Evolutionary conservation across 2,329 filamentous ascomycete genomes (phyloP), one percentile per base, ranked within the genome.

Genomic region (Cladophialophora psammophila): DNA sequence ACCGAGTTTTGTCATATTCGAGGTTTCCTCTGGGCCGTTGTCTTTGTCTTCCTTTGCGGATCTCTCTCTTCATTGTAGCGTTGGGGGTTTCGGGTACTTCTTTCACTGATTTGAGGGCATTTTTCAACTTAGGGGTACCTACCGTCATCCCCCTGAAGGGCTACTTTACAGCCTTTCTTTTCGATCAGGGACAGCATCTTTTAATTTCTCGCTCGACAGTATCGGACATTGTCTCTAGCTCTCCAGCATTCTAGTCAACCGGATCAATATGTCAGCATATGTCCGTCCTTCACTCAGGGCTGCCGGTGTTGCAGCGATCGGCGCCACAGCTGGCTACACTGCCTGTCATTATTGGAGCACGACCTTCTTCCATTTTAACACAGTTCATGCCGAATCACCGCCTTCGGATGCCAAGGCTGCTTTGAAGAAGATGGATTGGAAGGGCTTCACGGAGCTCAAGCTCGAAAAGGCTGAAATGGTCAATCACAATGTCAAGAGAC

Each of bases 401-500:
- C 67, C 72, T 20, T 73, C 72, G 35, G 72, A 72, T 36, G 64
- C 71, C 12, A 68, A 70, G 60, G 72, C 71, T 9, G 66, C 71
- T 5, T 50, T 72, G 63, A 72, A 71, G 68, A 72, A 72, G 57
- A 67, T 73, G 68, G 32, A 63, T 10, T 73, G 72, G 72, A 73
- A 73, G 53, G 75, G 75, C 3, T 83, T 86, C 71, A 76, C 82
- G 3, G 82, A 79, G 3, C 76, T 88, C 8, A 78, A 78, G 26
- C 77, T 89, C 2, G 78, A 86, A 64, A 85, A 83, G 69, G 78
- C 81, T 10, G 82, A 87, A 72, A 69, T 76, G 38, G 81, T 88
- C 67, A 88, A 85, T 72, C 85, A 87, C 75, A 85, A 89, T 73
- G 87, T 85, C 10, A 88, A 87, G 76, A 80, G 79, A 15, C 74